These are phyloP conservation scores for Fomitopsis betulina DNA, from an alignment of 1,284 basidiomycete species.

Conservation along the genomic window DNA sequence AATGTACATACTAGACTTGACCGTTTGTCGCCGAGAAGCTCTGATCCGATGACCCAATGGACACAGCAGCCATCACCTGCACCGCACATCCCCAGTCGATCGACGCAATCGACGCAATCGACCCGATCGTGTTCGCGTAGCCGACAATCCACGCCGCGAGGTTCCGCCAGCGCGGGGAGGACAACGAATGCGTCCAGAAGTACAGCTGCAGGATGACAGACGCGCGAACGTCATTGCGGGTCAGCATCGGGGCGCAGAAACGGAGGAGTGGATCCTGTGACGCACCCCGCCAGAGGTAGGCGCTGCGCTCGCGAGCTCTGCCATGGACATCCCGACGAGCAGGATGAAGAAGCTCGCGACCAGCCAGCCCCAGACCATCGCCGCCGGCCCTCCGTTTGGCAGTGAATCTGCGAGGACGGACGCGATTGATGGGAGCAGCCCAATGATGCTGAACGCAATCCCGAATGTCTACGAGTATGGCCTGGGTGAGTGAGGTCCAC, in stretches of 20 bases:
- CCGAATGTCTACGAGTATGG: constrained; percentile 35
- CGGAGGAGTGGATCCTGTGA: background rate
- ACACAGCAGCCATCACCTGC: constrained; percentile 59
- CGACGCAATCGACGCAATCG: constrained; percentile 60
- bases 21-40: constrained; percentile 48
- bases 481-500: background rate
- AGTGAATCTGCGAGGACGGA: constrained; percentile 69
- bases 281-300: constrained; percentile 60
- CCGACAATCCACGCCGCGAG: constrained; percentile 76
- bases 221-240: background rate
- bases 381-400: constrained; percentile 71
- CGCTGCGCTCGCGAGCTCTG: constrained; percentile 69
- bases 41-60: constrained; percentile 46
- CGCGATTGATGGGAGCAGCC: constrained; percentile 37
- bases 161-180: constrained; percentile 59
- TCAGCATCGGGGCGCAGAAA: background rate
- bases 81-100: constrained; percentile 76
- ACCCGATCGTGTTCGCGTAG: constrained; percentile 71
- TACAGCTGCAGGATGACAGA: constrained; percentile 40
- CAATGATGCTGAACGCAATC: constrained; percentile 59
- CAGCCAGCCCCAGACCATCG: constrained; percentile 80
- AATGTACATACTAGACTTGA: constrained; percentile 50
- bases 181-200: constrained; percentile 71
- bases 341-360: constrained; percentile 51
- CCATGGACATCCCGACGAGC: constrained; percentile 62